Percentiles rank a stretch among this genome's conserved stretches.
phyloP scores from a whole-genome alignment of 2,329 filamentous ascomycete species.

The Penicillium paneum region DNA sequence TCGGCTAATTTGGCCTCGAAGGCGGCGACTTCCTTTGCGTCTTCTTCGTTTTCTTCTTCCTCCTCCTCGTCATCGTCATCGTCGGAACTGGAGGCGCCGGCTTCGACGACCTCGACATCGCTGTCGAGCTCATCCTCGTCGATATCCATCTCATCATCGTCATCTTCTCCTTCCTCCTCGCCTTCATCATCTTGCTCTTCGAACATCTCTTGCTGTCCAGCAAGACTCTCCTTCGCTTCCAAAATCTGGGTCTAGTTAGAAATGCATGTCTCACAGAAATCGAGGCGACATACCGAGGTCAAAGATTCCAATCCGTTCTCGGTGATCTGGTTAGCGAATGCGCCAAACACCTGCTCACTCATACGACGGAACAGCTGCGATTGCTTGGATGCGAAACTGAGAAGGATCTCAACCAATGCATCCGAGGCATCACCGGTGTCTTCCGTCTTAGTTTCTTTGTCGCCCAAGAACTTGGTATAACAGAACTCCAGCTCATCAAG shows the following conservation, averaged over 20 bases:
- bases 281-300: conserved; percentile 40
- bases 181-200: conserved; percentile 60
- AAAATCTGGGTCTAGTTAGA: conserved; percentile 63
- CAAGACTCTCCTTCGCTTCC: conserved; percentile 71
- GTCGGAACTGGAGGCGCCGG: conserved; percentile 41
- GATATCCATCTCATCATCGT: conserved; percentile 49
- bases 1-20: conserved; percentile 75
- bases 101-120: conserved; percentile 42
- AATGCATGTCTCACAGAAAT: neutral
- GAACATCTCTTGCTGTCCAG: conserved; percentile 84
- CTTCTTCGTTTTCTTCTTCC: conserved; percentile 45
- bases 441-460: conserved; percentile 52
- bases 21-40: conserved; percentile 53
- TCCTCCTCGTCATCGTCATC: conserved; percentile 42
- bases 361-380: conserved; percentile 82
- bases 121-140: conserved; percentile 38
- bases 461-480: conserved; percentile 59
- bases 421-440: conserved; percentile 57
- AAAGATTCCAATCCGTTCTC: conserved; percentile 66
- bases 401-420: conserved; percentile 77
- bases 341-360: conserved; percentile 81
- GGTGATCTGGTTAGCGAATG: conserved; percentile 74
- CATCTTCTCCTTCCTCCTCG: conserved; percentile 16
- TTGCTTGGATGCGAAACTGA: conserved; percentile 84
- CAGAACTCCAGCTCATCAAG: conserved; percentile 77